phyloP scores from a whole-genome alignment of 495 filamentous ascomycete genomes.

The Neurospora sp. region DNA sequence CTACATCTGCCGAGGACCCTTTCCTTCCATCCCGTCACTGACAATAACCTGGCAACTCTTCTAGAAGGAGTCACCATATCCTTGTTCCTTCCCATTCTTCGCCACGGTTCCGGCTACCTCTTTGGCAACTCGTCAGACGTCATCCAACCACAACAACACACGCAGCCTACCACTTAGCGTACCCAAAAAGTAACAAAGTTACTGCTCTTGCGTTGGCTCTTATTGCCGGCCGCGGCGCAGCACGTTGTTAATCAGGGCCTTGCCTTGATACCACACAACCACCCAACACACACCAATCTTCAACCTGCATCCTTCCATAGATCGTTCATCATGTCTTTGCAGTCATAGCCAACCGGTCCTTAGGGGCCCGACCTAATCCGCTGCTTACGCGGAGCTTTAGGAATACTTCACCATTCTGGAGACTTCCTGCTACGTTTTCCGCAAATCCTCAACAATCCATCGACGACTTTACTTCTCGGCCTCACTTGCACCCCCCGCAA shows the following conservation, averaged over 20 bases:
- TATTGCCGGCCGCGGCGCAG: not conserved
- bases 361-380: slow-evolving; percentile 38
- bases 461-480: slow-evolving; percentile 1
- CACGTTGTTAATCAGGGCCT: not conserved
- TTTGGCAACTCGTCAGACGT: slow-evolving; percentile 3
- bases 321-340: slow-evolving; percentile 28
- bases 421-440: slow-evolving; percentile 5
- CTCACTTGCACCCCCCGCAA: not conserved
- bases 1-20: slow-evolving; percentile 1
- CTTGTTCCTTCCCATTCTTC: not conserved
- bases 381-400: slow-evolving; percentile 17
- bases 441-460: not conserved
- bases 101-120: slow-evolving; percentile 3
- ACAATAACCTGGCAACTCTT: slow-evolving; percentile 1
- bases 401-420: slow-evolving; percentile 17
- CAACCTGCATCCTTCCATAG: slow-evolving; percentile 6
- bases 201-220: not conserved
- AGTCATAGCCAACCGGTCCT: slow-evolving; percentile 49
- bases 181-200: not conserved
- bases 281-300: slow-evolving; percentile 3
- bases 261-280: slow-evolving; percentile 10
- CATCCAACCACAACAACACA: slow-evolving; percentile 1
- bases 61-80: not conserved
- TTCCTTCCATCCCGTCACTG: not conserved
- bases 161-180: not conserved